Evolutionary conservation across 768 basidiomycete genomes (phyloP).

Genomic region (Tylopilus vinaceipallidus): DNA sequence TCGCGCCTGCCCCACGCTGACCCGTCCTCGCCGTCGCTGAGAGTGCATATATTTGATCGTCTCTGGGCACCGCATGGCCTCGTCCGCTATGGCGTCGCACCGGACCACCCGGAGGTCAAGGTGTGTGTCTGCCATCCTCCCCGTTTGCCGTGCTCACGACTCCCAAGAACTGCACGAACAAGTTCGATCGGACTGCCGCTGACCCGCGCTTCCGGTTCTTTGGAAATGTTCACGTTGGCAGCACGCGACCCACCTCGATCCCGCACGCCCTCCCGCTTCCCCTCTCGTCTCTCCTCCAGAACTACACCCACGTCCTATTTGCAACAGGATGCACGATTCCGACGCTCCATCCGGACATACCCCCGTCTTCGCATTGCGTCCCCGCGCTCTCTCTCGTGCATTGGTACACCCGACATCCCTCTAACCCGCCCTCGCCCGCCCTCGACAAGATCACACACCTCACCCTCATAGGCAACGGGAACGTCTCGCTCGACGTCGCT

Average conservation of each 20-base stretch:
- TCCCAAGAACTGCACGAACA: constrained; percentile 90
- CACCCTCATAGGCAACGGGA: constrained; percentile 89
- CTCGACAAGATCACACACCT: constrained; percentile 69
- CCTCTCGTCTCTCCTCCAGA: constrained; percentile 53
- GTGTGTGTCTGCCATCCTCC: constrained; percentile 29
- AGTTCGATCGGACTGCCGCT: constrained; percentile 80
- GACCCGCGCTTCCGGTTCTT: constrained; percentile 87
- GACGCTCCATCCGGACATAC: constrained; percentile 52
- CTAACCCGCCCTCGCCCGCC: constrained; percentile 55
- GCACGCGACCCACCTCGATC: constrained; percentile 38
- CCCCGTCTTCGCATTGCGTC: constrained; percentile 48
- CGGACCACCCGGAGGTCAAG: constrained; percentile 99
- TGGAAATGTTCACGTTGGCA: constrained; percentile 76
- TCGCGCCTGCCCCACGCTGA: constrained; percentile 46
- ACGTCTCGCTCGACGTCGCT: constrained; percentile 91
- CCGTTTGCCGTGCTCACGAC: constrained; percentile 10
- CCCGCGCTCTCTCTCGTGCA: constrained; percentile 86
- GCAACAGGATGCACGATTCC: constrained; percentile 82
- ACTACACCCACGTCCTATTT: constrained; percentile 86
- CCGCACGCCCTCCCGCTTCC: constrained; percentile 57
- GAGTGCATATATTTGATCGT: constrained; percentile 86
- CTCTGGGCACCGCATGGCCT: constrained; percentile 94
- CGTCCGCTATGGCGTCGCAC: constrained; percentile 94
- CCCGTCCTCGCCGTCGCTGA: constrained; percentile 37
- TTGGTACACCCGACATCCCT: constrained; percentile 96